A percentile compares a stretch with the other conserved stretches of the same genome.
phyloP scores from a whole-genome alignment of 495 filamentous ascomycete genomes.

The Xylaria scruposa region DNA sequence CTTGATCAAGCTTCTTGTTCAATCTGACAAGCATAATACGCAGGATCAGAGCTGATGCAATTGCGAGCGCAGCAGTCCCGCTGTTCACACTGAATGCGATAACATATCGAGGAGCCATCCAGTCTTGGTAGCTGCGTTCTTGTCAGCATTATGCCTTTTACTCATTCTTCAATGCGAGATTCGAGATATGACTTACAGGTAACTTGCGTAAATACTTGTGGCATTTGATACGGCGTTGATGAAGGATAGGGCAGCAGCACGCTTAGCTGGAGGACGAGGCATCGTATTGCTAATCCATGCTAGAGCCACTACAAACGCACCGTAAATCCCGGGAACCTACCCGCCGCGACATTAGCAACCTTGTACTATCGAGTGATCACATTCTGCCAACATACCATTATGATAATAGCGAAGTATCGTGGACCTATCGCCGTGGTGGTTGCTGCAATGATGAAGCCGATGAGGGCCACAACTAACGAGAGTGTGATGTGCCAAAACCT shows the following conservation, averaged over 20 bases:
- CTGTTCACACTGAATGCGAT: constrained; percentile 80
- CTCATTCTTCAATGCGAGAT: background rate
- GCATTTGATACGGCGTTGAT: constrained; percentile 84
- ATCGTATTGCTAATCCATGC: constrained; percentile 83
- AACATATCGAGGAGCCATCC: constrained; percentile 56
- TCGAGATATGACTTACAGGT: constrained; percentile 64
- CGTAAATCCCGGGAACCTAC: constrained; percentile 60
- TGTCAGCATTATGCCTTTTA: constrained; percentile 11
- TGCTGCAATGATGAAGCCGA: constrained; percentile 78
- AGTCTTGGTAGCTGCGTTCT: constrained; percentile 41
- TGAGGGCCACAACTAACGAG: constrained; percentile 71
- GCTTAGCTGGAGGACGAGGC: constrained; percentile 83
- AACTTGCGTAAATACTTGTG: constrained; percentile 76
- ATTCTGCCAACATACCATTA: constrained; percentile 62
- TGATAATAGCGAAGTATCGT: constrained; percentile 82
- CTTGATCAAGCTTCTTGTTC: constrained; percentile 74
- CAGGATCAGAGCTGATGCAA: constrained; percentile 68
- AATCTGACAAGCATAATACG: constrained; percentile 69
- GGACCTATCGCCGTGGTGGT: constrained; percentile 68
- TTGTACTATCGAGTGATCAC: background rate
- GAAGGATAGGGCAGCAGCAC: constrained; percentile 78
- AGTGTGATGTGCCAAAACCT: constrained; percentile 77
- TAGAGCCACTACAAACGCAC: constrained; percentile 75
- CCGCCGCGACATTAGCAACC: background rate
- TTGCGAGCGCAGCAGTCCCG: constrained; percentile 68